Base-by-base conservation (phyloP, 345 rosid species). In the Camelina neglecta region DNA sequence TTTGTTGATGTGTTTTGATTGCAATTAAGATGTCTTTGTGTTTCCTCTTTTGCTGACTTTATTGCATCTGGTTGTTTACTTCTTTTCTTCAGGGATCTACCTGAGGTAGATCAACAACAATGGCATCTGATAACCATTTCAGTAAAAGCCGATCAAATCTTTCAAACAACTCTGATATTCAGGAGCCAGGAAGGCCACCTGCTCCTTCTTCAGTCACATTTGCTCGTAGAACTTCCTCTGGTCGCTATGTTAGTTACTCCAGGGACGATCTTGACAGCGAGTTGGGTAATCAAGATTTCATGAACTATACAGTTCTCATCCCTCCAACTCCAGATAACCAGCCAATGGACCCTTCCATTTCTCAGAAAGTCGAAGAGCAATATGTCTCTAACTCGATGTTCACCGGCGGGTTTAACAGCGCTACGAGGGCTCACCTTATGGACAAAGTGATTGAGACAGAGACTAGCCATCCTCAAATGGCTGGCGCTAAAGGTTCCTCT, bases 271-370 rank as follows among this genome's bases (percentile, higher is more conserved):
- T 92, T 8, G 97, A 94, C 26, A 94, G 97, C 71, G 98, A 94
- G 71, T 80, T 94, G 4, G 89, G 96, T 26, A 87, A 85, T 68
- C 45, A 57, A 12, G 97, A 94, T 65, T 92, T 83, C 77, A 87
- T 79, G 81, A 90, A 87, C 83, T 94, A 94, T 57, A 90, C 96
- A 2, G 98, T 94, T 12, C 96, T 89, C 35, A 87, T 94, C 36
- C 98, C 98, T 6, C 96, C 96, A 10, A 94, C 98, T 26, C 98
- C 98, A 6, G 98, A 92, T 75, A 94, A 94, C 81, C 96, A 94
- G 71, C 93, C 96, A 5, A 91, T 87, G 91, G 98, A 94, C 74
- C 90, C 92, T 48, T 87, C 97, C 0, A 87, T 94, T 54, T 90
- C 98, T 10, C 97, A 89, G 74, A 94, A 86, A 84, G 98, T 92